Evolutionary conservation across 108 stramenopile genomes (phyloP).

Genomic region (Stephanodiscus triporus): DNA sequence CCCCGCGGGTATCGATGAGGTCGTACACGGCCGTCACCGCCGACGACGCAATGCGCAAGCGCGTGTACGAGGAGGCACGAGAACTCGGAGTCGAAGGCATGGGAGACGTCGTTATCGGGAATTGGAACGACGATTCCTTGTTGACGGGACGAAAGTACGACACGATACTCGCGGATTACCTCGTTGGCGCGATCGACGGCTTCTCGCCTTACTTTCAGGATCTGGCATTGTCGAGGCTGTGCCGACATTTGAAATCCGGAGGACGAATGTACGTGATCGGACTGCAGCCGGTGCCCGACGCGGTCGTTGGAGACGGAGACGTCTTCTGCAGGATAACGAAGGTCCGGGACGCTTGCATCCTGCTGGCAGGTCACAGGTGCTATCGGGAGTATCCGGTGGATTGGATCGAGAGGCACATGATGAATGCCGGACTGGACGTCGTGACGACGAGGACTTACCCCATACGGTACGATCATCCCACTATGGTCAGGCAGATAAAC

Average conservation of each 20-base stretch:
- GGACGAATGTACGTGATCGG: constrained; percentile 93
- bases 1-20: constrained; percentile 55
- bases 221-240: constrained; percentile 80
- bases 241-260: constrained; percentile 78
- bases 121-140: constrained; percentile 69
- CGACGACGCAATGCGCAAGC: constrained; percentile 75
- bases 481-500: constrained; percentile 89
- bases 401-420: constrained; percentile 90
- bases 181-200: constrained; percentile 97
- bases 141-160: constrained; percentile 55
- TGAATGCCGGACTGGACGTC: constrained; percentile 52
- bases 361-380: constrained; percentile 91
- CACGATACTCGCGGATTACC: constrained; percentile 92
- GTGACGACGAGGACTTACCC: constrained; percentile 74
- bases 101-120: constrained; percentile 86
- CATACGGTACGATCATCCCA: constrained; percentile 83
- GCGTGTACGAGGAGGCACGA: constrained; percentile 68
- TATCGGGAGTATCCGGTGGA: constrained; percentile 96
- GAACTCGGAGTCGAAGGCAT: constrained; percentile 53
- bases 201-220: constrained; percentile 96
- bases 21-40: constrained; percentile 83
- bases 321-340: constrained; percentile 87
- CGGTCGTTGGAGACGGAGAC: constrained; percentile 61
- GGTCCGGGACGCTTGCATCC: constrained; percentile 92
- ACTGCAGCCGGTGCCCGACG: constrained; percentile 91